Evolutionary conservation across 441 rosid genomes (phyloP), one percentile per base, ranked within the genome.

Genomic region (Corymbia citriodora): DNA sequence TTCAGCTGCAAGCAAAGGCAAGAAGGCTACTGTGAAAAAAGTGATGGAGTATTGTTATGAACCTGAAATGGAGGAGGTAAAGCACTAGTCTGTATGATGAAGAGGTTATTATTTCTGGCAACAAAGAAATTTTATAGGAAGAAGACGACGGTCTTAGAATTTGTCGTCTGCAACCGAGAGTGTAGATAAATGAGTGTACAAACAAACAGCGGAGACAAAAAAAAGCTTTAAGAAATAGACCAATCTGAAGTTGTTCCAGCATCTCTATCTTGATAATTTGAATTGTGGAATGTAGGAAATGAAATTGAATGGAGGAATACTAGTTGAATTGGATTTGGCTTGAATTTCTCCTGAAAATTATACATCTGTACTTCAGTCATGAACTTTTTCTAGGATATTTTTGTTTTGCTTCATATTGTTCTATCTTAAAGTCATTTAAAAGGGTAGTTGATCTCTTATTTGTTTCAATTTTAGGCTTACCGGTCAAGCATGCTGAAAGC

Each of bases 61-160:
- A 93, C 97, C 99, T 90, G 99, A 98, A 94, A 96, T 98, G 99
- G 99, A 96, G 94, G 99, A 96, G 99, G 99, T 98, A 95, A 90
- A 82, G 90, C 88, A 87, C 90, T 87, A 55, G 88, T 79, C 61
- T 52, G 89, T 52, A 17, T 89, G 25, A 27, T 8, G 0, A 63
- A 48, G 40, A 59, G 31, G n/a, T 74, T 27, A 54, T 59, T 36
- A 55, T 6, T 19, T 74, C 29, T 74, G 50, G 83, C 14, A 4
- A 74, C 48, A 2, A 13, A 74, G 50, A 74, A 36, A 74, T 74
- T 74, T 19, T 45, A 19, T 74, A 74, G 83, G 83, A 74, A 74
- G 83, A 40, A 40, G 29, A 40, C 50, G 49, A 72, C 15, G 2
- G 83, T 21, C 83, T 40, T 74, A 74, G 29, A 72, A 79, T 79